Evolutionary conservation across 805 yeast species (phyloP), one percentile per base, ranked within the genome.

Genomic region (Limtongia smithiae): DNA sequence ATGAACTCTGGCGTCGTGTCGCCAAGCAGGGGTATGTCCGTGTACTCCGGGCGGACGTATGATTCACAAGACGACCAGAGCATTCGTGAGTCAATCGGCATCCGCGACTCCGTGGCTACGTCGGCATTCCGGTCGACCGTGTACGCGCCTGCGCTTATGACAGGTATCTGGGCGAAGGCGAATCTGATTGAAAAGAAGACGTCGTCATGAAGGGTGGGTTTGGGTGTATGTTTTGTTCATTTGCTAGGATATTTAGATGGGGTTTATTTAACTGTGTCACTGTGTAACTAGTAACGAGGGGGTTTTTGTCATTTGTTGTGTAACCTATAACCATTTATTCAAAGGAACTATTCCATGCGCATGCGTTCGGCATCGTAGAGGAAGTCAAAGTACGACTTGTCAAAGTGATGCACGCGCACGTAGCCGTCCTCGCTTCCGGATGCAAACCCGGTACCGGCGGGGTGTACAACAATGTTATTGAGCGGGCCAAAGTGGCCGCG

Each of bases 401-500:
- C 97, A 71, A 89, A 93, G 62, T 83, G 82, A 71, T 93, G 97
- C 56, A 93, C 78, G 73, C 98, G 87, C 55, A 93, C 85, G 64
- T 80, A 87, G 69, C 99, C 99, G 74, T 93, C 99, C 76, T 93
- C 98, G 66, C 96, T 95, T 43, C 98, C 99, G 51, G 95, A 83
- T n/a, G 94, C 90, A 68, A 85, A 93, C 41, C 91, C 83, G 30
- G 84, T 79, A 48, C 97, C 98, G 62, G 82, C 83, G 49, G 99
- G 98, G 70, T 89, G 96, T 46, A 88, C 85, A 28, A 96, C 96
- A 56, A 93, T 78, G 59, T 85, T 81, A 74, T 93, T 93, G 63
- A 93, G 79, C 41, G 99, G 99, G 76, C 99, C 99, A 77, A 93
- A 93, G 74, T 93, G 99, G 50, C 98, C 99, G 71, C 85, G 87